These are phyloP conservation scores for Cryptococcus sp. DNA, from an alignment of 1,284 basidiomycete species.

Conservation along the genomic window DNA sequence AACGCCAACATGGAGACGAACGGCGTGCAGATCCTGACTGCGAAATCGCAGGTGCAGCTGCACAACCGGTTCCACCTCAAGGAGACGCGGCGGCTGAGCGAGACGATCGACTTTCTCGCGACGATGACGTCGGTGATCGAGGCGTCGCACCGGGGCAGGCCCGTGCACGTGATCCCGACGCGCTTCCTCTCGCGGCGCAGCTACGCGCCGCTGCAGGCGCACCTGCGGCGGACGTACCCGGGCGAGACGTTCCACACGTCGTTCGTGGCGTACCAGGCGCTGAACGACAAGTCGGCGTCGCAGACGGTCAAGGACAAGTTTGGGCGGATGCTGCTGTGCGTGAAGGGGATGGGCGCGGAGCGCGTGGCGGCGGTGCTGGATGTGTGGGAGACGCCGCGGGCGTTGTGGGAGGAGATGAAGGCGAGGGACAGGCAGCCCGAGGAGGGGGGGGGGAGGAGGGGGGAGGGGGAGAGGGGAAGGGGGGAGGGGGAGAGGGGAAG, in stretches of 20 bases:
- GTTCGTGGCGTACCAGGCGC: constrained; percentile 52
- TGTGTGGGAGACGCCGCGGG: constrained; percentile 53
- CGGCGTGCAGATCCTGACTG: constrained; percentile 47
- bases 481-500: constrained; percentile 4
- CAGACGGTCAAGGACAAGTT: constrained; percentile 53
- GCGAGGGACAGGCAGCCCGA: constrained; percentile 20
- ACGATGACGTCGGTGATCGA: constrained; percentile 53
- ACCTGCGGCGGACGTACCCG: constrained; percentile 45
- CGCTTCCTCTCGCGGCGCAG: constrained; percentile 37
- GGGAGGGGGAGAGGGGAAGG: no score
- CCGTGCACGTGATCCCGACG: constrained; percentile 53
- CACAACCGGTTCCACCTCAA: constrained; percentile 58
- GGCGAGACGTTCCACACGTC: constrained; percentile 49
- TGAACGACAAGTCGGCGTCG: constrained; percentile 54
- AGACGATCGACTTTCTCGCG: constrained; percentile 55
- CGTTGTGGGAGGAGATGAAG: constrained; percentile 49
- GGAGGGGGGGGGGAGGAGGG: background rate
- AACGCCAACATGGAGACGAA: constrained; percentile 40
- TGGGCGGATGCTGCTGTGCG: constrained; percentile 55
- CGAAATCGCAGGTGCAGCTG: constrained; percentile 55
- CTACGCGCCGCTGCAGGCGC: constrained; percentile 35
- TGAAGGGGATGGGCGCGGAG: constrained; percentile 56
- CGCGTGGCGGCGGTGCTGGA: constrained; percentile 53
- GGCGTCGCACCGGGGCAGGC: constrained; percentile 38
- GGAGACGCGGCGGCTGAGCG: constrained; percentile 53